phyloP scores from a whole-genome alignment of 2,329 filamentous ascomycete species.

The Talaromyces verruculosus region DNA sequence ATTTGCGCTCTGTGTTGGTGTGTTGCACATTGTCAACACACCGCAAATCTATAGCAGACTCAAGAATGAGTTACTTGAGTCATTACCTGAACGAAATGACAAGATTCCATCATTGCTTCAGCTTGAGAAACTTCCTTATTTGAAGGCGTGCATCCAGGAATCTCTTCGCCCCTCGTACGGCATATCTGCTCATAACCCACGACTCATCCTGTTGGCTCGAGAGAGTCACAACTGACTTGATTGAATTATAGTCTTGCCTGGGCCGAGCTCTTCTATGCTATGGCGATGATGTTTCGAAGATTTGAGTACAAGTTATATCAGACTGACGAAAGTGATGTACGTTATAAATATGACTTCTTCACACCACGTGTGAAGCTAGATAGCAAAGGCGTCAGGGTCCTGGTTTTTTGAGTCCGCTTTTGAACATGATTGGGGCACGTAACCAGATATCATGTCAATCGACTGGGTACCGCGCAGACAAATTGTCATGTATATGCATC shows the following conservation, averaged over 20 bases:
- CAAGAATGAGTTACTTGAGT: slow-evolving; percentile 24
- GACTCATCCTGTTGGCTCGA: neutral
- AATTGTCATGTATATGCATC: too few relatives aligned
- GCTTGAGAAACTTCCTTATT: slow-evolving; percentile 32
- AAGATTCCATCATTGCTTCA: slow-evolving; percentile 25
- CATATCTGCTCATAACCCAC: slow-evolving; percentile 25
- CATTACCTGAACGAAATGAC: slow-evolving; percentile 21
- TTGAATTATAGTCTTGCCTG: slow-evolving; percentile 34
- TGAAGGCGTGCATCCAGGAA: slow-evolving; percentile 25
- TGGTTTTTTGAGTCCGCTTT: slow-evolving; percentile 19
- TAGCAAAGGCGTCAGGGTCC: slow-evolving; percentile 29
- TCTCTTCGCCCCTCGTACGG: slow-evolving; percentile 24
- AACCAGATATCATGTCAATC: too few relatives aligned
- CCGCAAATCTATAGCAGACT: slow-evolving; percentile 24
- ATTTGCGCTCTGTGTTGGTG: slow-evolving; percentile 26
- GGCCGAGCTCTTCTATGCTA: slow-evolving; percentile 34
- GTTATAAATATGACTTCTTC: slow-evolving; percentile 18
- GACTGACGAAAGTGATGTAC: slow-evolving; percentile 18
- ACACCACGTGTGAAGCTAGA: slow-evolving; percentile 28
- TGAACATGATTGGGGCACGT: too few relatives aligned
- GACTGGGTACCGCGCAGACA: too few relatives aligned
- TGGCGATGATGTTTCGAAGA: slow-evolving; percentile 20
- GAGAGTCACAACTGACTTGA: slow-evolving; percentile 1
- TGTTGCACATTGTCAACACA: slow-evolving; percentile 28
- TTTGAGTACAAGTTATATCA: slow-evolving; percentile 20